phyloP scores from a whole-genome alignment of 495 filamentous ascomycete genomes.

The Tuber indicum region DNA sequence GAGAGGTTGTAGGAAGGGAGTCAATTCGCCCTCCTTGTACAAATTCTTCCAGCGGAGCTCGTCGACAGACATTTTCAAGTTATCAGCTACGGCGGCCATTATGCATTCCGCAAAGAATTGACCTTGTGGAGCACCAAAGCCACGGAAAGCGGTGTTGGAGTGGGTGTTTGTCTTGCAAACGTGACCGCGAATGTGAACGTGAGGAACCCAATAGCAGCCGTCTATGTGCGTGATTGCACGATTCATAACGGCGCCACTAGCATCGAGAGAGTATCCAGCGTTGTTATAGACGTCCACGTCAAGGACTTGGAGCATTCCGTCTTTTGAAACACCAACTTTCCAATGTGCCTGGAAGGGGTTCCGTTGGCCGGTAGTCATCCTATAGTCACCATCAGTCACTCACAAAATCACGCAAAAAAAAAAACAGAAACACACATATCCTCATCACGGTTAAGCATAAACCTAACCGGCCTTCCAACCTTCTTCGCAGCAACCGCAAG shows the following conservation, averaged over 20 bases:
- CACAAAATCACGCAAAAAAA: not conserved
- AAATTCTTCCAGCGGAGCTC: conserved; percentile 45
- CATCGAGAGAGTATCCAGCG: conserved; percentile 44
- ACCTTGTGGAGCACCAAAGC: conserved; percentile 46
- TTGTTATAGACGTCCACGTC: conserved; percentile 46
- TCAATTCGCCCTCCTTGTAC: conserved; percentile 44
- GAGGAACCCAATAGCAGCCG: conserved; percentile 44
- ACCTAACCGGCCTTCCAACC: conserved; percentile 43
- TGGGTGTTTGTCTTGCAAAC: conserved; percentile 47
- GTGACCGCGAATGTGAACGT: conserved; percentile 44
- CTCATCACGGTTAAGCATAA: conserved; percentile 47
- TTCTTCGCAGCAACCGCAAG: conserved; percentile 47
- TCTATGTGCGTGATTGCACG: conserved; percentile 45
- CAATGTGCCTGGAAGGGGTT: conserved; percentile 45
- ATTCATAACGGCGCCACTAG: conserved; percentile 47
- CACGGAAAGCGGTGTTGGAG: conserved; percentile 46
- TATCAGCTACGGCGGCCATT: conserved; percentile 45
- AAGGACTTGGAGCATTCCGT: conserved; percentile 44
- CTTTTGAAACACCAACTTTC: conserved; percentile 45
- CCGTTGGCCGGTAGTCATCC: conserved; percentile 44
- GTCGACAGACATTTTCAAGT: conserved; percentile 43
- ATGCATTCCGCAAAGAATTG: conserved; percentile 45
- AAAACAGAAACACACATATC: conserved; percentile 44
- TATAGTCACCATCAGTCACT: conserved; percentile 5
- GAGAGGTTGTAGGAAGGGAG: conserved; percentile 45